These are phyloP conservation scores for Rhodotorula sp. DNA, from an alignment of 1,284 basidiomycete genomes.

Conservation along the genomic window DNA sequence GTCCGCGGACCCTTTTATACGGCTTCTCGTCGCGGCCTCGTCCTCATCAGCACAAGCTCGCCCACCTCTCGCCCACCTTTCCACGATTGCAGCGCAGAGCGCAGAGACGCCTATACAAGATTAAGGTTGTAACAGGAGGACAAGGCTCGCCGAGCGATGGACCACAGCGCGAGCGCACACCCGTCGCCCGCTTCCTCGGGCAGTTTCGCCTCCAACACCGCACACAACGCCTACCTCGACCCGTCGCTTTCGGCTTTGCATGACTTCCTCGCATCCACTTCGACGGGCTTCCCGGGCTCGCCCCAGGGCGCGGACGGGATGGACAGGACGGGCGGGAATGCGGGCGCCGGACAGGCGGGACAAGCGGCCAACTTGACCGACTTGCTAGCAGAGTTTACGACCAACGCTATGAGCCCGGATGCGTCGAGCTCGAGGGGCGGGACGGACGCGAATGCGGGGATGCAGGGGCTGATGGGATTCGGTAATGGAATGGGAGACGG, in stretches of 20 bases:
- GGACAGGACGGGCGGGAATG: neutral
- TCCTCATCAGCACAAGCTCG: no score
- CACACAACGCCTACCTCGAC: neutral
- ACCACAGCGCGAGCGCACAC: neutral
- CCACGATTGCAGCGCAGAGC: no score
- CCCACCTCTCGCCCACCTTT: no score
- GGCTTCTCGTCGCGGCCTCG: no score
- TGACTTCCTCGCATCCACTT: neutral
- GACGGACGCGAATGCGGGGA: neutral
- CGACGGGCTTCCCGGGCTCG: neutral
- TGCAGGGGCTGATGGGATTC: neutral
- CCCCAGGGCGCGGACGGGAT: neutral
- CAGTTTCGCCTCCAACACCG: neutral
- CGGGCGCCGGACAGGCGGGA: neutral
- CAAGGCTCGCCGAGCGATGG: neutral
- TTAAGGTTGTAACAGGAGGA: no score
- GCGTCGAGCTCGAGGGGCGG: neutral
- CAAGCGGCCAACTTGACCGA: constrained; percentile 18
- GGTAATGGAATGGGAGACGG: neutral
- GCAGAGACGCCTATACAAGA: no score
- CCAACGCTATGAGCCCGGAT: constrained; percentile 10
- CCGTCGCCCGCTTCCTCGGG: neutral
- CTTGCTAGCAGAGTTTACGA: constrained; percentile 37
- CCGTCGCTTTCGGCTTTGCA: constrained; percentile 1
- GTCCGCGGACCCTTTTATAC: no score